Base-by-base conservation (phyloP, 164 flowering plant genomes). In the Kalanchoe fedtschenkoi region DNA sequence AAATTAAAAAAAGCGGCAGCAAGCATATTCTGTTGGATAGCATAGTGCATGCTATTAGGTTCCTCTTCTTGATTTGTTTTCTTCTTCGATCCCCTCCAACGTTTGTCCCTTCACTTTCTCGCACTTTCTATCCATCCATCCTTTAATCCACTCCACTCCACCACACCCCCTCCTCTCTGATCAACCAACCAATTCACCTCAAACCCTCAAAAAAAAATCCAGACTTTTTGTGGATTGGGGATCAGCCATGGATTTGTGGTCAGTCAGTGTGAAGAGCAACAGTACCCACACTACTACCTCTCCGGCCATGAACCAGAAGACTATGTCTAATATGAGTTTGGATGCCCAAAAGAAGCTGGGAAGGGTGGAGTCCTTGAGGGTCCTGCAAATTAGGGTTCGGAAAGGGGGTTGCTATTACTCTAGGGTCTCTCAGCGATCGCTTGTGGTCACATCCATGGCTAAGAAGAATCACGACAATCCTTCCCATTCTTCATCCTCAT, bases 381-480 rank as follows among this genome's bases (percentile, higher is more conserved):
- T 47, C 1, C 14, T 47, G 26, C 26, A 26, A 47, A 24, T 47
- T 47, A 47, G 55, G 55, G 55, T 47, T 47, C 39, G 39, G 29
- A 47, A 47, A 47, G 26, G 30, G 55, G 55, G 30, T 2, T 47
- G 3, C 11, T 47, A 9, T 47, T 47, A 47, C 24, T 24, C 14
- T 1, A 47, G 26, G 7, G 55, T 24, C 4, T 47, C 4, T 47
- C 15, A 47, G 26, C 61, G 61, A 58, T 58, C 37, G 37, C 26
- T 58, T 5, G 61, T 8, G 32, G 61, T 58, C 15, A 30, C n/a
- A 33, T 22, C 61, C 17, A 58, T 35, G 39, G 61, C 39, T 6
- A 58, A 58, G 61, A 58, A 58, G 39, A 58, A 58, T 58, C 37
- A 24, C 33, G 61, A 58, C 17, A 58, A 58, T 58, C 22, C 61